These are phyloP conservation scores for Wilcoxina mikolae DNA, from an alignment of 495 filamentous ascomycete species.

Conservation along the genomic window DNA sequence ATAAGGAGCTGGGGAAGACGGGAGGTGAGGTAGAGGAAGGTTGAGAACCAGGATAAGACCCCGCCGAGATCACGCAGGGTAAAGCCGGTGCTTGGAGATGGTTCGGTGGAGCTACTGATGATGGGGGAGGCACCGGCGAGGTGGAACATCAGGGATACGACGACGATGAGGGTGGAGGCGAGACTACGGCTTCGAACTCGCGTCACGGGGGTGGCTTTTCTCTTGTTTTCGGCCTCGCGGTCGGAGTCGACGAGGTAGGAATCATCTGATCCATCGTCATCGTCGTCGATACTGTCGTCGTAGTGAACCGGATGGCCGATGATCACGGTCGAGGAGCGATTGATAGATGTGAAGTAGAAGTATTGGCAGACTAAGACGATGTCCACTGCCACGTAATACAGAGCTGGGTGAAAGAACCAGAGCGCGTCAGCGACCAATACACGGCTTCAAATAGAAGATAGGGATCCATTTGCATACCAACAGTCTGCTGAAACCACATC, in stretches of 20 bases:
- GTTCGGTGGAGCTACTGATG: constrained; percentile 14
- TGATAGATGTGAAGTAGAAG: constrained; percentile 46
- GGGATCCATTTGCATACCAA: too few species aligned
- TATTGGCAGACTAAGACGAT: constrained; percentile 48
- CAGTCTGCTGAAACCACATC: constrained; percentile 54
- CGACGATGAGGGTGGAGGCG: constrained; percentile 15
- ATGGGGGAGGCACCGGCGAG: constrained; percentile 19
- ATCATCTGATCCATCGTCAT: constrained; percentile 6
- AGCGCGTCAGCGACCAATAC: too few species aligned
- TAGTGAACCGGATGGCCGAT: constrained; percentile 9
- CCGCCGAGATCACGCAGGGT: constrained; percentile 32
- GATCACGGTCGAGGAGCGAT: not conserved
- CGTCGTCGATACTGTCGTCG: constrained; percentile 14
- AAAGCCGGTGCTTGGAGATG: constrained; percentile 30
- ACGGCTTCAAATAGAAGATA: too few species aligned
- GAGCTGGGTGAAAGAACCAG: too few species aligned
- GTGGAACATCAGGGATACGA: constrained; percentile 16
- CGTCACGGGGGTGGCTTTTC: constrained; percentile 15
- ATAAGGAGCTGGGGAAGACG: constrained; percentile 58
- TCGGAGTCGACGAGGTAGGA: not conserved
- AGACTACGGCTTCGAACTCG: constrained; percentile 9
- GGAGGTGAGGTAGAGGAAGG: constrained; percentile 51
- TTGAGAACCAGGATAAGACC: constrained; percentile 51
- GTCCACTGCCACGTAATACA: constrained; percentile 57
- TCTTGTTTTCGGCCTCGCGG: constrained; percentile 16